These are phyloP conservation scores for Yarrowia sp. DNA, from an alignment of 805 yeast species.

Conservation along the genomic window DNA sequence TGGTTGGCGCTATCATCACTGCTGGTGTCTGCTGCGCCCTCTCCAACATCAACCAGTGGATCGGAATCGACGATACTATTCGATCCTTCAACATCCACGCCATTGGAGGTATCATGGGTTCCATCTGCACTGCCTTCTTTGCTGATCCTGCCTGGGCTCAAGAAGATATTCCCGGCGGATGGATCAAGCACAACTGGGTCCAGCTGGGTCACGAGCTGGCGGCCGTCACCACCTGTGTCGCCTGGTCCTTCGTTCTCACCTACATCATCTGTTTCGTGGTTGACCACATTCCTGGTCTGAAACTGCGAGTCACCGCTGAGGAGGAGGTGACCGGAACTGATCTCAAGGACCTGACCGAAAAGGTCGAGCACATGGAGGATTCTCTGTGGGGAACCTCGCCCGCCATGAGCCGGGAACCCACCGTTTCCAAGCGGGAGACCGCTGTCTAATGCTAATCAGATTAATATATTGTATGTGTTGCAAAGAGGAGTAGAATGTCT, in stretches of 20 bases:
- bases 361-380: conserved; percentile 67
- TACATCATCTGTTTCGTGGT: conserved; percentile 67
- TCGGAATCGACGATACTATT: conserved; percentile 57
- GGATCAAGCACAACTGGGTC: conserved; percentile 81
- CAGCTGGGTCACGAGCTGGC: conserved; percentile 92
- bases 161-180: conserved; percentile 64
- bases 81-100: conserved; percentile 58
- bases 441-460: neutral
- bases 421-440: conserved; percentile 10
- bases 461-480: neutral
- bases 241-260: conserved; percentile 80
- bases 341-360: conserved; percentile 89
- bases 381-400: conserved; percentile 25
- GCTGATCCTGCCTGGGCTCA: conserved; percentile 48
- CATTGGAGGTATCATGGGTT: conserved; percentile 58
- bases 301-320: conserved; percentile 82
- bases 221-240: conserved; percentile 70
- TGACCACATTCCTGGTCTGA: conserved; percentile 81
- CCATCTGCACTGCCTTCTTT: conserved; percentile 55
- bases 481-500: no score
- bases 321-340: conserved; percentile 67
- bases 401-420: conserved; percentile 16
- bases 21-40: conserved; percentile 53
- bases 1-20: conserved; percentile 54
- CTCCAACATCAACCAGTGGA: conserved; percentile 52